These are phyloP conservation scores for Gentiana dahurica DNA, from an alignment of 257 asterid genomes.

Conservation along the genomic window DNA sequence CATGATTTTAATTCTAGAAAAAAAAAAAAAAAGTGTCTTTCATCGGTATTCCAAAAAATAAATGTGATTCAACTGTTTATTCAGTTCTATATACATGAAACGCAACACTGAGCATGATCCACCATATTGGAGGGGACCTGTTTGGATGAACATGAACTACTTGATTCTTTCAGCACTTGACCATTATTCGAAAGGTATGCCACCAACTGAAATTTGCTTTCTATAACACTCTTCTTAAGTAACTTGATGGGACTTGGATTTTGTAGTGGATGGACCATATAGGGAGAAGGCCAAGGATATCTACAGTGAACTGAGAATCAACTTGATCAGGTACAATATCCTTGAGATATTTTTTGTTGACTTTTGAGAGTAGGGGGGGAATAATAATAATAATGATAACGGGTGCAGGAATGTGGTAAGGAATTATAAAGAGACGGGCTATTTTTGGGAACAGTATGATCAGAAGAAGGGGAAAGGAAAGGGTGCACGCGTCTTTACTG, in stretches of 20 bases:
- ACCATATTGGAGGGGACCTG: slow-evolving; percentile 98
- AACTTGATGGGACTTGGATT: slow-evolving; percentile 4
- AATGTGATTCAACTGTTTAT: background rate
- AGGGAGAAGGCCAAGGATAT: slow-evolving; percentile 55
- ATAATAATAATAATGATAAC: background rate
- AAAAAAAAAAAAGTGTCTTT: background rate
- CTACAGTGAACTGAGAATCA: slow-evolving; percentile 71
- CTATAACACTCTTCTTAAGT: background rate
- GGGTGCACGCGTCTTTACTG: slow-evolving; percentile 81
- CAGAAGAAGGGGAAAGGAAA: slow-evolving; percentile 87
- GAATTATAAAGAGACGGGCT: slow-evolving; percentile 69
- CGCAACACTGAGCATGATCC: slow-evolving; percentile 94
- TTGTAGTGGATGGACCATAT: slow-evolving; percentile 76
- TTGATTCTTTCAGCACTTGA: slow-evolving; percentile 80
- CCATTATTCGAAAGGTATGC: slow-evolving; percentile 71
- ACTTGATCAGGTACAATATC: slow-evolving; percentile 58
- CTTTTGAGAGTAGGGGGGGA: background rate
- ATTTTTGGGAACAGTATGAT: slow-evolving; percentile 93
- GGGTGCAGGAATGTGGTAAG: slow-evolving; percentile 61
- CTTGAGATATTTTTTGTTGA: background rate
- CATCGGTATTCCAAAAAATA: background rate
- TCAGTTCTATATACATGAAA: slow-evolving; percentile 86
- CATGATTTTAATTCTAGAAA: background rate
- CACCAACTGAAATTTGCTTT: background rate
- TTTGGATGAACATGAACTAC: slow-evolving; percentile 98